Evolutionary conservation across 768 basidiomycete genomes (phyloP).

Genomic region (Tephrocybe sp.): DNA sequence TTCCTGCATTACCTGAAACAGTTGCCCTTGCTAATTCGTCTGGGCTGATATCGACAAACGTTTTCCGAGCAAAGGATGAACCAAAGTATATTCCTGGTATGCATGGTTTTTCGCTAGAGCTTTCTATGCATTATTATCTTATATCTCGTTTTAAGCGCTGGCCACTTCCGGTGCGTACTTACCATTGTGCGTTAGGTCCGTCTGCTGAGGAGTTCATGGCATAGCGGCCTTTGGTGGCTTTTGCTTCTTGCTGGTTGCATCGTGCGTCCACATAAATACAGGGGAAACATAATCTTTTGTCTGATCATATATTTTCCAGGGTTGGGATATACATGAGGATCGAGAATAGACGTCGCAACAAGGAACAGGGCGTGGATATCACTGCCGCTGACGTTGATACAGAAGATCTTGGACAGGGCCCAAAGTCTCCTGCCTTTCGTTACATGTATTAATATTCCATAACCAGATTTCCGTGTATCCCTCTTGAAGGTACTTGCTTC

Average conservation of each 20-base stretch:
- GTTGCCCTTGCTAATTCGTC: constrained; percentile 49
- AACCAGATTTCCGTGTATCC: no score
- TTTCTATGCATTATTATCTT: no score
- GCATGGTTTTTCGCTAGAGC: no score
- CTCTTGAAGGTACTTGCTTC: no score
- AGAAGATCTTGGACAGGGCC: constrained; percentile 41
- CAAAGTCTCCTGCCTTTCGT: constrained; percentile 40
- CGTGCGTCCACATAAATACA: constrained; percentile 23
- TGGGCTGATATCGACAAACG: constrained; percentile 52
- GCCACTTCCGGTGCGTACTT: constrained; percentile 39
- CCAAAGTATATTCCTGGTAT: constrained; percentile 48
- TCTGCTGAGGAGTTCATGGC: neutral
- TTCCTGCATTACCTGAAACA: no score
- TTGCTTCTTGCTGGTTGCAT: constrained; percentile 41
- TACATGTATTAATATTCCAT: constrained; percentile 53
- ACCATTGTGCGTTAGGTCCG: neutral
- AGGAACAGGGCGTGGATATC: constrained; percentile 36
- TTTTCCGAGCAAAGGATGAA: constrained; percentile 50
- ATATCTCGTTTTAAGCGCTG: constrained; percentile 28
- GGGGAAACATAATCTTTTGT: neutral
- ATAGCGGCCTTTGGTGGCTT: constrained; percentile 47
- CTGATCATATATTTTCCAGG: constrained; percentile 19
- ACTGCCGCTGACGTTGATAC: constrained; percentile 46
- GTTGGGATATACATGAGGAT: constrained; percentile 49
- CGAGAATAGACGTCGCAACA: constrained; percentile 47